A percentile compares a stretch with the other conserved stretches of the same genome.
phyloP scores from a whole-genome alignment of 495 filamentous ascomycete species.

The Pyrenula massariospora region DNA sequence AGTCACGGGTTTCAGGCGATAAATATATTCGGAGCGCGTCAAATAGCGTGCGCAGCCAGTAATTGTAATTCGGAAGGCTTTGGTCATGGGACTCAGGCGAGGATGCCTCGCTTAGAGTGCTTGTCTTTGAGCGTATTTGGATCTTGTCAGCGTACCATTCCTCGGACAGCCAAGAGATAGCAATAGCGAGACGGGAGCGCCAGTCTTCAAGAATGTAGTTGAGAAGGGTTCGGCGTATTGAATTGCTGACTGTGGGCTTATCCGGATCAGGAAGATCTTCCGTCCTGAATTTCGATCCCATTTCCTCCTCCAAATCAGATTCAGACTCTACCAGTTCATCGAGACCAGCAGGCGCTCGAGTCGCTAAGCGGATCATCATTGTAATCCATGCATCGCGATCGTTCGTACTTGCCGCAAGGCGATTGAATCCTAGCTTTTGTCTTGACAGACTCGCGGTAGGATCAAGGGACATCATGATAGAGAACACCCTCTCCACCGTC shows the following conservation, averaged over 20 bases:
- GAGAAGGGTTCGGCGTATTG: conserved; percentile 69
- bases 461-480: conserved; percentile 58
- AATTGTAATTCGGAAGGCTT: conserved; percentile 53
- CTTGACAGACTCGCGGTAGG: conserved; percentile 38
- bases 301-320: conserved; percentile 5
- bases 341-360: conserved; percentile 58
- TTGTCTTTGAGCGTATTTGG: conserved; percentile 32
- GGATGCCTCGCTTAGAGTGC: conserved; percentile 22
- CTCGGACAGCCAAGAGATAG: conserved; percentile 85
- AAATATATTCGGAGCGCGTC: conserved; percentile 83
- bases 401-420: conserved; percentile 73
- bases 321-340: conserved; percentile 33
- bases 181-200: conserved; percentile 70
- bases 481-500: conserved; percentile 65
- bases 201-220: conserved; percentile 85
- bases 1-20: conserved; percentile 54
- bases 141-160: conserved; percentile 95
- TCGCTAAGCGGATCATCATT: conserved; percentile 74
- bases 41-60: conserved; percentile 66
- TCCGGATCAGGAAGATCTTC: conserved; percentile 7
- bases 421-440: conserved; percentile 49
- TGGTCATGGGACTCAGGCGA: conserved; percentile 28
- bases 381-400: conserved; percentile 89
- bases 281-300: conserved; percentile 3
- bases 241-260: conserved; percentile 39